Evolutionary conservation across 176 grass and related monocot genomes (phyloP), one percentile per base, ranked within the genome.

Genomic region (Lolium rigidum): DNA sequence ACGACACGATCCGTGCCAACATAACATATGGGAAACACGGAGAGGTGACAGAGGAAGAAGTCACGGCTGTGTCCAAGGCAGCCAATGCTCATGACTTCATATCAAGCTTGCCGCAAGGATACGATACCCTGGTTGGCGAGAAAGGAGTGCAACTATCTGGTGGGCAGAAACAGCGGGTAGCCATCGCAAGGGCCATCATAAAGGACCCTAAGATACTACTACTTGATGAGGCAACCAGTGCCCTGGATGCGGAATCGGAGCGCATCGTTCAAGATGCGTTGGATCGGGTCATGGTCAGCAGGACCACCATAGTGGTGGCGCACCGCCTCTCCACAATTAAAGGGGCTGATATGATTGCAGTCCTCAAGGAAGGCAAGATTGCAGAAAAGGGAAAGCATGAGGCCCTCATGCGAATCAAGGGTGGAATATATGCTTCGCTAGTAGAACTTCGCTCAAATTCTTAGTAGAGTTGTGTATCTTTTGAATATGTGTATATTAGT

Each of bases 241-340:
- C 90, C 31, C 80, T 92, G 6, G 87, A 89, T 41, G 87, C 87
- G 0, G 90, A 92, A 85, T 92, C 90, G 2, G 90, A 89, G 80
- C 68, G 79, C 61, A 35, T 89, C 13, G 87, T 89, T 67, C 87
- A 92, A 69, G 84, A 92, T 28, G 90, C 87, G 9, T 24, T 92
- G 35, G 87, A 92, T 18, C 55, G 60, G 31, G 90, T 89, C 9
- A 92, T 89, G 90, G 75, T 89, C 12, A 85, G 87, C 24, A 63
- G 84, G 12, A 92, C 90, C 58, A 89, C 90, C 3, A 22, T 92
- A 38, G 80, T 92, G 16, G 90, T 92, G 57, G 90, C 90, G 1
- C 90, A 92, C 52, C 67, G 90, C 18, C 87, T 92, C 37, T 92
- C 90, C 26, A 92, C 90, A 11, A 89, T 92, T 66, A 92, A 84